These are phyloP conservation scores for Candolleomyces eurysporus DNA, from an alignment of 768 basidiomycete genomes.

Conservation along the genomic window DNA sequence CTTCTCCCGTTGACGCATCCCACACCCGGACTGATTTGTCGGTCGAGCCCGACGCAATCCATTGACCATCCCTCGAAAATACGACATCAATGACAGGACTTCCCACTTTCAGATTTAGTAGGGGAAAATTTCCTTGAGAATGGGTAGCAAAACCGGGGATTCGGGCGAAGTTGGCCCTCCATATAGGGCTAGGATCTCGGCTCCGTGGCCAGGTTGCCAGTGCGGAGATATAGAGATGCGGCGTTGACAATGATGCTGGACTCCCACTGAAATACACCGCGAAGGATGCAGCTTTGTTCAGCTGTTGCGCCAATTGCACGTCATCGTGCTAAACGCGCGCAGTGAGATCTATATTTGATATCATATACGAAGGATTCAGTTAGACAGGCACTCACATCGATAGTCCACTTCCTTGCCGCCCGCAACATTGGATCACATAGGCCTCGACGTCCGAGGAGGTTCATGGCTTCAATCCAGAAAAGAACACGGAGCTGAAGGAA, in stretches of 20 bases:
- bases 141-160: not conserved
- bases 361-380: not conserved
- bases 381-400: not conserved
- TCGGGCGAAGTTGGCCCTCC: not conserved
- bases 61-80: not conserved
- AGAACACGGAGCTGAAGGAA: slow-evolving; percentile 6
- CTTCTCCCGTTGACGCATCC: not conserved
- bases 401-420: not conserved
- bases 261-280: slow-evolving; percentile 3
- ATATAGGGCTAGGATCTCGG: not conserved
- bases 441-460: not conserved
- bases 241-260: slow-evolving; percentile 1
- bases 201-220: not conserved
- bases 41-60: not conserved
- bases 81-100: not conserved
- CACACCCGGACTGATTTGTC: too few relatives aligned
- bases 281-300: not conserved
- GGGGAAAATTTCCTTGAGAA: not conserved
- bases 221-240: slow-evolving; percentile 3
- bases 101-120: not conserved
- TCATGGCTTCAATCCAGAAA: slow-evolving; percentile 12
- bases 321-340: not conserved
- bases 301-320: not conserved
- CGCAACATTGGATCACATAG: slow-evolving; percentile 1
- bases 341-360: not conserved